Evolutionary conservation across 2,329 filamentous ascomycete species (phyloP).

Genomic region (Aspergillus novoparasiticus): DNA sequence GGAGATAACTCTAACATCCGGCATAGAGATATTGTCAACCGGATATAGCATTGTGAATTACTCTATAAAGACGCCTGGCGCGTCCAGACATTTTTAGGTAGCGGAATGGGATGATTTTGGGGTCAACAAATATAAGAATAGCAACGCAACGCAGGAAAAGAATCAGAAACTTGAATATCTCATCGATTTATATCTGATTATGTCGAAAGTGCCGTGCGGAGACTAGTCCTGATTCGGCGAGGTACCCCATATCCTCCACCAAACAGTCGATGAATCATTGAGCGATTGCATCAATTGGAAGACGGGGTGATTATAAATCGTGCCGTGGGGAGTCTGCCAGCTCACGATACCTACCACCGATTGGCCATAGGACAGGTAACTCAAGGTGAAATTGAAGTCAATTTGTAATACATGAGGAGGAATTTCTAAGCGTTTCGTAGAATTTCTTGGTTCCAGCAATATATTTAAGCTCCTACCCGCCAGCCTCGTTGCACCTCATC

Average conservation of each 20-base stretch:
- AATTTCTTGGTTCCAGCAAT: background rate
- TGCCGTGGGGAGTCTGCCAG: background rate
- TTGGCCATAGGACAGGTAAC: no score
- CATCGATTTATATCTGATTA: background rate
- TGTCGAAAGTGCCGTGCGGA: background rate
- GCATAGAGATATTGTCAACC: no score
- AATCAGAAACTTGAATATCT: background rate
- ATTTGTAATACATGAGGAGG: background rate
- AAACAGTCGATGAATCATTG: no score
- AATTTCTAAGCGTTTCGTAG: background rate
- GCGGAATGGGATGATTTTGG: no score
- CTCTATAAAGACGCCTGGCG: no score
- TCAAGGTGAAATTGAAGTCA: no score
- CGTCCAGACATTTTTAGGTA: no score
- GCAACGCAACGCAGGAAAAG: no score
- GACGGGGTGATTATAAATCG: background rate
- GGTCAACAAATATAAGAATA: no score
- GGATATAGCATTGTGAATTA: fast-evolving
- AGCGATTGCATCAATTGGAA: no score
- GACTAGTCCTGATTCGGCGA: background rate
- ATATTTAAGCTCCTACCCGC: background rate
- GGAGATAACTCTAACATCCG: no score
- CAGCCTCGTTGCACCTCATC: background rate
- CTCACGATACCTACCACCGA: background rate
- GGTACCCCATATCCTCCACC: no score